Percentiles rank a stretch among this genome's conserved stretches.
Conservation (phyloP, 2,329 filamentous ascomycete genomes). For the Microcera coccophila region DNA sequence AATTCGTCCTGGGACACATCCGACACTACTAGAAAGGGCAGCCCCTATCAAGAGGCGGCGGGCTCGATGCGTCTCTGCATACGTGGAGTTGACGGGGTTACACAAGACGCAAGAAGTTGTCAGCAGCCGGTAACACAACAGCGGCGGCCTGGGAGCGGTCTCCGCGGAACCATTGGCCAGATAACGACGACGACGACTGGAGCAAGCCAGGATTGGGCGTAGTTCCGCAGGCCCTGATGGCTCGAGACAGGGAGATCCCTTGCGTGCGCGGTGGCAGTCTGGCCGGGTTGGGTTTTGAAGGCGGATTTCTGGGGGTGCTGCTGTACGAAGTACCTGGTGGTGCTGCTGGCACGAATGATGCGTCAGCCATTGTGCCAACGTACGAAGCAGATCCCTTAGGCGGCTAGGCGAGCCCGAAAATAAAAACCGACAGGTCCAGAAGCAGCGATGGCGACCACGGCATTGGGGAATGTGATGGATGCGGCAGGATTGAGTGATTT, state of each 20-base stretch:
- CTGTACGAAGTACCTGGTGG: no score
- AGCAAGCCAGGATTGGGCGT: background rate
- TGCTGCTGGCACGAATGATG: no score
- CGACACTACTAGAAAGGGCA: constrained; percentile 4
- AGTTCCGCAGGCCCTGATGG: background rate
- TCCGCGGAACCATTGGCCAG: background rate
- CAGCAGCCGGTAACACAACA: background rate
- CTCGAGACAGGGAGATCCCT: background rate
- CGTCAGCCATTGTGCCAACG: no score
- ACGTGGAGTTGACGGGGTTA: constrained; percentile 20
- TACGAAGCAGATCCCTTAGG: no score
- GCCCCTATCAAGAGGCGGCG: background rate
- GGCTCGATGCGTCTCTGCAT: constrained; percentile 13
- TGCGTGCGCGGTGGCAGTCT: no score
- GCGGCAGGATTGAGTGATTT: no score
- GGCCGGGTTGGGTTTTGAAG: no score
- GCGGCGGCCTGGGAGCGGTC: background rate
- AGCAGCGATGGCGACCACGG: no score
- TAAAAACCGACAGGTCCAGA: no score
- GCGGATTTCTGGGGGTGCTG: no score
- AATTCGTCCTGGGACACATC: constrained; percentile 13
- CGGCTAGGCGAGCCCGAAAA: no score
- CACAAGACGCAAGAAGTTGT: constrained; percentile 15
- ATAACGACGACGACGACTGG: background rate
- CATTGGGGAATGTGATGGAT: no score